A percentile compares a stretch with the other conserved stretches of the same genome.
Conservation (phyloP, 225 moss, liverwort and hornwort genomes). For the Sphagnum contortum region DNA sequence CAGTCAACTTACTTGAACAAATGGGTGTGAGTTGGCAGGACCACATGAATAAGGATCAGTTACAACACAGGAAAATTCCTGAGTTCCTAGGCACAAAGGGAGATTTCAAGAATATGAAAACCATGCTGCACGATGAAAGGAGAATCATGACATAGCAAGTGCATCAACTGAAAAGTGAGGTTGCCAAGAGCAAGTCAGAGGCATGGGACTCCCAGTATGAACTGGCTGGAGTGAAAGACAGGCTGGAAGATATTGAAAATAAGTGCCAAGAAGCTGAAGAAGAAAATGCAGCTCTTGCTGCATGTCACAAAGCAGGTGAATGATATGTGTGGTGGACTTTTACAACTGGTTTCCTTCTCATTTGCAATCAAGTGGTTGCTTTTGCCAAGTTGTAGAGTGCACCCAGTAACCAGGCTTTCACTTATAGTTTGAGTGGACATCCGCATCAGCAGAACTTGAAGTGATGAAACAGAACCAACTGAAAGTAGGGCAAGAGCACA, state of each 20-base stretch:
- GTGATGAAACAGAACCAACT: conserved; percentile 5
- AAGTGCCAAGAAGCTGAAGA: conserved; percentile 22
- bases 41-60: conserved; percentile 14
- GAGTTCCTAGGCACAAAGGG: conserved; percentile 17
- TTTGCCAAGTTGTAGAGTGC: no score
- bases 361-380: no score
- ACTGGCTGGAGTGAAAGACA: conserved; percentile 20
- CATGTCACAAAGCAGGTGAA: conserved; percentile 28
- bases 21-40: conserved; percentile 24
- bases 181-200: conserved; percentile 17
- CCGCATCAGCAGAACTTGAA: conserved; percentile 19
- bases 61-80: conserved; percentile 17
- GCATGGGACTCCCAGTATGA: conserved; percentile 14
- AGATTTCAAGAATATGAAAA: conserved; percentile 24
- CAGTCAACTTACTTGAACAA: conserved; percentile 3
- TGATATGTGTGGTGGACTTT: neutral
- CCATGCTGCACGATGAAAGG: conserved; percentile 28
- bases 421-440: no score
- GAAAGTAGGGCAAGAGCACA: no score
- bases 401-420: no score
- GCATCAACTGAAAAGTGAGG: conserved; percentile 22
- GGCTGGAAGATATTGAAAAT: conserved; percentile 20
- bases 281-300: conserved; percentile 17
- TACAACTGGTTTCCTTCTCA: no score
- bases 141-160: conserved; percentile 33